phyloP scores from a whole-genome alignment of 2,329 filamentous ascomycete genomes.

The Alternaria metachromatica region DNA sequence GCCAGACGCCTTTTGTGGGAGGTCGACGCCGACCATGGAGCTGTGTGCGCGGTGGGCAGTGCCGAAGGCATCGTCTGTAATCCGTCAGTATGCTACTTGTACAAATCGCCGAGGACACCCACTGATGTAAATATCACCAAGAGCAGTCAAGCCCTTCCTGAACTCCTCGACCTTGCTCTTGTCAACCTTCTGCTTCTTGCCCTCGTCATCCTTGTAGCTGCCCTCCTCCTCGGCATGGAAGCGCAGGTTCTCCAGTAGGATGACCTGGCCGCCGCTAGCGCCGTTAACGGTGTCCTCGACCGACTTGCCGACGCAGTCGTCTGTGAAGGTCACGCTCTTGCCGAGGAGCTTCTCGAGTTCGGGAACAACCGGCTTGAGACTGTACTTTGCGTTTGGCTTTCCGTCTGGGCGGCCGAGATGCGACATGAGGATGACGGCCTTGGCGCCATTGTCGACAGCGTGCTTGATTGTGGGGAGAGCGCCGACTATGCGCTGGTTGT shows the following conservation, averaged over 20 bases:
- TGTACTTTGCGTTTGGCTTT: conserved; percentile 89
- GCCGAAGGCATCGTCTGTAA: conserved; percentile 84
- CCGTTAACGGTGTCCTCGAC: conserved; percentile 89
- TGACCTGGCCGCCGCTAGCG: conserved; percentile 79
- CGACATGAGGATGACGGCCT: conserved; percentile 95
- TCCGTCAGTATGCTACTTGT: too few relatives aligned
- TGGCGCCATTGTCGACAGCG: conserved; percentile 86
- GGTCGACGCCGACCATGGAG: conserved; percentile 96
- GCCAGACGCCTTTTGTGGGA: conserved; percentile 95
- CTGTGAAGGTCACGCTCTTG: conserved; percentile 84
- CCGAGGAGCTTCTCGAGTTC: conserved; percentile 91
- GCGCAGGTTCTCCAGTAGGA: conserved; percentile 95
- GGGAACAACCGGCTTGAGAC: conserved; percentile 86
- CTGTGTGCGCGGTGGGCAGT: conserved; percentile 98
- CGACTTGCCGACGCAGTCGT: conserved; percentile 88
- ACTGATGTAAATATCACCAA: conserved; percentile 98
- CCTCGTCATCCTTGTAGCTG: conserved; percentile 88
- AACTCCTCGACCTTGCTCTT: conserved; percentile 91
- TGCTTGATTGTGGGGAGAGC: conserved; percentile 95
- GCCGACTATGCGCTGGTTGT: conserved; percentile 97
- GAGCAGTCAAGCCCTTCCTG: conserved; percentile 90
- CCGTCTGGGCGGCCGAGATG: conserved; percentile 96
- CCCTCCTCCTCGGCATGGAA: conserved; percentile 99
- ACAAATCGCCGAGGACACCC: too few relatives aligned
- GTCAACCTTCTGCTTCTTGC: conserved; percentile 98